phyloP scores from a whole-genome alignment of 345 rosid genomes.

The Eucalyptus pauciflora region DNA sequence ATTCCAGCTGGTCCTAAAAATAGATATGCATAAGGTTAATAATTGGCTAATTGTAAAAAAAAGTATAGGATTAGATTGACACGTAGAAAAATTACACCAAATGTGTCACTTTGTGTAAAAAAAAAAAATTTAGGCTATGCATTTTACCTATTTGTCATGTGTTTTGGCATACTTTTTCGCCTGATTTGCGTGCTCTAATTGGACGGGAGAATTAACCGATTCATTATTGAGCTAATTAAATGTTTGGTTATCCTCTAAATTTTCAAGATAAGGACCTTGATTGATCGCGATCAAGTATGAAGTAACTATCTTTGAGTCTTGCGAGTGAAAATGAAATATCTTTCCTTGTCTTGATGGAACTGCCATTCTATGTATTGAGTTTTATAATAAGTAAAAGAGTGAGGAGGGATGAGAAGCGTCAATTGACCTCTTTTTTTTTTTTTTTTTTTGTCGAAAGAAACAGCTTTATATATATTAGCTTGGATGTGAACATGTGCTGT shows the following conservation, averaged over 20 bases:
- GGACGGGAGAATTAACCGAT: not conserved
- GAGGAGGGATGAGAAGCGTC: not conserved
- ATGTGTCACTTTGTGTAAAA: not conserved
- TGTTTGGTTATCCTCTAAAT: not conserved
- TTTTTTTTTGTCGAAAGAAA: too few relatives aligned
- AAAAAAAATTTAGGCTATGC: too few relatives aligned
- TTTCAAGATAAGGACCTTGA: not conserved
- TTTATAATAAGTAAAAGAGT: not conserved
- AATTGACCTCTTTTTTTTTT: not conserved
- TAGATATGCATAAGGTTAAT: too few relatives aligned
- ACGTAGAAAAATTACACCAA: not conserved
- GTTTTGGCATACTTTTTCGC: not conserved
- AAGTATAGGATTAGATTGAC: too few relatives aligned
- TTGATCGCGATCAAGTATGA: not conserved
- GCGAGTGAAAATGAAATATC: not conserved
- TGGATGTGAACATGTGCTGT: too few relatives aligned
- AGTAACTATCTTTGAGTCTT: not conserved
- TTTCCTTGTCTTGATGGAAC: not conserved
- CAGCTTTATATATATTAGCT: too few relatives aligned
- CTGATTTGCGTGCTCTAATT: not conserved
- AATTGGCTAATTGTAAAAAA: too few relatives aligned
- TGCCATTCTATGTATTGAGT: not conserved
- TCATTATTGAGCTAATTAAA: not conserved
- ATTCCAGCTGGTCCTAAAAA: too few relatives aligned
- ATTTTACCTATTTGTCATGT: not conserved